Evolutionary conservation across 148 eudicot species (phyloP), one percentile per base, ranked within the genome.

Genomic region (Fagopyrum esculentum): DNA sequence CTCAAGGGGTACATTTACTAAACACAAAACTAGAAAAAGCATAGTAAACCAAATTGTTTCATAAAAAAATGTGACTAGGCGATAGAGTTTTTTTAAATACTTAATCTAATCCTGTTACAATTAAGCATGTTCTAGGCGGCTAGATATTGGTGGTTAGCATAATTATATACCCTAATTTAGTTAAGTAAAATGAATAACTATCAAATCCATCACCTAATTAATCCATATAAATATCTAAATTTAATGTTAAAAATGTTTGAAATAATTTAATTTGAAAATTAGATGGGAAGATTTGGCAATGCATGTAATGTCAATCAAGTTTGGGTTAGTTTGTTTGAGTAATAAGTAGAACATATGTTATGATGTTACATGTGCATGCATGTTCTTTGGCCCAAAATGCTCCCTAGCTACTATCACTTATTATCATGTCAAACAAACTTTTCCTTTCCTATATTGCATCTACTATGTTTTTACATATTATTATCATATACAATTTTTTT

Each of bases 381-480:
- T 69, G 73, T 69, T 69, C 73, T 69, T 69, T 45, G 73, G 73
- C 73, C 30, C 63, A 57, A 57, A 57, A 17, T 57, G 63, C 29
- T 57, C 63, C 63, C 30, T 57, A 57, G 57, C 57, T 52, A 57
- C 29, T 19, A 26, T 29, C 63, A 57, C 29, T 9, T 69, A 69
- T 43, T 44, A 43, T 69, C 48, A 43, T 69, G 17, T n/a, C 49
- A 43, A 16, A 69, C 48, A 44, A 69, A 43, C n/a, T 15, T 69
- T 43, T 22, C 29, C 49, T 69, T 19, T 35, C 50, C 47, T 69
- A 69, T 69, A 15, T 69, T 69, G 49, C 10, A 17, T 35, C 9
- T 69, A 40, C 47, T 47, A 13, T n/a, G 73, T 30, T 22, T 17
- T 35, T 1, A 35, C 40, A 1, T 35, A 2, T 35, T 35, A 35